These are phyloP conservation scores for Phytomonas sp. DNA, from an alignment of 208 protist genomes.

Conservation along the genomic window DNA sequence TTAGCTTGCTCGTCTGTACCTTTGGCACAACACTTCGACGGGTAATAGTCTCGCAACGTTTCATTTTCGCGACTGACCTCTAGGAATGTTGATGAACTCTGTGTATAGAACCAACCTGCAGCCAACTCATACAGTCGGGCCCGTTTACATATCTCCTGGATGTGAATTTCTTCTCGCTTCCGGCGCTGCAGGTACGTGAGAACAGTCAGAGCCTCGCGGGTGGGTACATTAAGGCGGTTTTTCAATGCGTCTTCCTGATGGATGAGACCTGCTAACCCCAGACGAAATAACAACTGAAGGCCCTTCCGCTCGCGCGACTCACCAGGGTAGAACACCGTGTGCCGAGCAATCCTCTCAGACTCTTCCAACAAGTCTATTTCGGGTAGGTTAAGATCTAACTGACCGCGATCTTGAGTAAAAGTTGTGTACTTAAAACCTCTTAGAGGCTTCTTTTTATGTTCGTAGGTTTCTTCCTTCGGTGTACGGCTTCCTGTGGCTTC, in stretches of 20 bases:
- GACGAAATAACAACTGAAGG: background rate
- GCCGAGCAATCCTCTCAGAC: background rate
- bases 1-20: background rate
- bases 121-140: background rate
- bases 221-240: background rate
- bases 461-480: background rate
- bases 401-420: background rate
- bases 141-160: background rate
- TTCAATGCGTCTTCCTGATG: background rate
- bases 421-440: background rate
- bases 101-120: background rate
- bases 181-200: background rate
- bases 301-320: background rate
- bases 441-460: background rate
- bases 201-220: background rate
- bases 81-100: background rate
- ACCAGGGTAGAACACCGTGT: background rate
- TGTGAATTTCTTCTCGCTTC: background rate
- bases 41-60: background rate
- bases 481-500: background rate
- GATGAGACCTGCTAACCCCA: background rate
- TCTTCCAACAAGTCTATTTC: background rate
- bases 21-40: background rate
- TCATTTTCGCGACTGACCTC: background rate
- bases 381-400: background rate